Percentiles rank a stretch among this genome's conserved stretches.
Evolutionary conservation across 2,329 filamentous ascomycete genomes (phyloP).

Genomic region (Ilyonectria mors-panacis): DNA sequence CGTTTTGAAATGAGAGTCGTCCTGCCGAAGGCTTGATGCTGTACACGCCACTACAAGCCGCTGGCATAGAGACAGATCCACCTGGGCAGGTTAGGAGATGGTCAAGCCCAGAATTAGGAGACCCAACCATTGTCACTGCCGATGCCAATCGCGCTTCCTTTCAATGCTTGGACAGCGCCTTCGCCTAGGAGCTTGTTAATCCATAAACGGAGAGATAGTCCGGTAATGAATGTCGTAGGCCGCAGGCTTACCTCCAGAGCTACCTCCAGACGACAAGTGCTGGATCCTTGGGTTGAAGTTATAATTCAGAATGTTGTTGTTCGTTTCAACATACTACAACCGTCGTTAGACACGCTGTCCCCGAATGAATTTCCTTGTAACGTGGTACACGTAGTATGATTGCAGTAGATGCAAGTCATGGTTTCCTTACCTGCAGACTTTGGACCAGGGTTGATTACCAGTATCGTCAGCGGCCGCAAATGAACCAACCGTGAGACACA

Average conservation of each 20-base stretch:
- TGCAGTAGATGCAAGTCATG: no score
- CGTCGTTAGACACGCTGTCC: no score
- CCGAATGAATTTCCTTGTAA: no score
- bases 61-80: conserved; percentile 12
- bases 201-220: not conserved
- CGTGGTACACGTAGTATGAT: no score
- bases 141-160: conserved; percentile 4
- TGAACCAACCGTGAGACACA: no score
- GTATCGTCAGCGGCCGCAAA: no score
- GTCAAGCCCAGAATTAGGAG: no score
- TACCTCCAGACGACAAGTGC: not conserved
- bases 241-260: not conserved
- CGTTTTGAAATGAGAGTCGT: conserved; percentile 5
- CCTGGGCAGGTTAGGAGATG: no score
- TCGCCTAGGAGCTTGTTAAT: not conserved
- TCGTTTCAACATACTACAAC: no score
- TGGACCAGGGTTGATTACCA: no score
- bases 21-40: conserved; percentile 12
- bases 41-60: not conserved
- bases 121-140: conserved; percentile 13
- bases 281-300: not conserved
- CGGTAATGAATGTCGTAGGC: not conserved
- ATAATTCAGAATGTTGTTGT: conserved; percentile 9
- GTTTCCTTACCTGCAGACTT: no score
- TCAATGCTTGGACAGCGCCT: conserved; percentile 6